Conservation (phyloP, 1,284 basidiomycete genomes). For the Coniophora puteana region DNA sequence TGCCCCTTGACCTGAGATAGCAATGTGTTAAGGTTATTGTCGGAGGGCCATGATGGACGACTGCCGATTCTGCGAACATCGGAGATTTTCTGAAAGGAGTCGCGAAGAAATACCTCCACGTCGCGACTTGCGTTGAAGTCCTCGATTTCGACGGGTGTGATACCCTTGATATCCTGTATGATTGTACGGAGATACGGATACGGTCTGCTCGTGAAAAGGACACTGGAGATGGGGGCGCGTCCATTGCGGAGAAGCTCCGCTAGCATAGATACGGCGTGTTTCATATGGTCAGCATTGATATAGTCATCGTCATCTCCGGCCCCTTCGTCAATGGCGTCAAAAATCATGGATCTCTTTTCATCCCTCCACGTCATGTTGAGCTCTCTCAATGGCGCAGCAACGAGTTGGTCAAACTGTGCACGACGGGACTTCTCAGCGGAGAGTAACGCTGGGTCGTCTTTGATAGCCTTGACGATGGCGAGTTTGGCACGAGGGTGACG, state of each 20-base stretch:
- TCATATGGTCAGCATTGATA: slow-evolving; percentile 11
- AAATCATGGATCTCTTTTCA: slow-evolving; percentile 12
- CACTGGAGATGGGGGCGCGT: slow-evolving; percentile 13
- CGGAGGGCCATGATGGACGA: slow-evolving; percentile 22
- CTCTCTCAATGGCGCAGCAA: slow-evolving; percentile 10
- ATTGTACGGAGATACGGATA: slow-evolving; percentile 13
- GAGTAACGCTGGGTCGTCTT: slow-evolving; percentile 17
- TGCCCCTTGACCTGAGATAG: slow-evolving; percentile 20
- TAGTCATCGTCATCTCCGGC: no score
- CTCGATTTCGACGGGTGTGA: slow-evolving; percentile 12
- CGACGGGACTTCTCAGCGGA: slow-evolving; percentile 18
- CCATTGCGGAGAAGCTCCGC: slow-evolving; percentile 8
- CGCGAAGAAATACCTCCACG: slow-evolving; percentile 15
- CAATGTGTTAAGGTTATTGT: slow-evolving; percentile 15
- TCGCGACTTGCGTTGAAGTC: slow-evolving; percentile 15
- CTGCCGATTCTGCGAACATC: slow-evolving; percentile 12
- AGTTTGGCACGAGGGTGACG: slow-evolving; percentile 9
- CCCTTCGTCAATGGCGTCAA: slow-evolving; percentile 22
- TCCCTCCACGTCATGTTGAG: not conserved
- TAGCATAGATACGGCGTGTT: slow-evolving; percentile 15
- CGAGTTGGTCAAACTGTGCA: slow-evolving; percentile 16
- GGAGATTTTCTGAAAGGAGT: slow-evolving; percentile 9
- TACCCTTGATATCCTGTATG: slow-evolving; percentile 7
- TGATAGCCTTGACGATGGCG: slow-evolving; percentile 8
- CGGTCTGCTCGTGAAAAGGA: slow-evolving; percentile 15